Conservation (phyloP, 164 flowering plant genomes). For the Saururus chinensis region DNA sequence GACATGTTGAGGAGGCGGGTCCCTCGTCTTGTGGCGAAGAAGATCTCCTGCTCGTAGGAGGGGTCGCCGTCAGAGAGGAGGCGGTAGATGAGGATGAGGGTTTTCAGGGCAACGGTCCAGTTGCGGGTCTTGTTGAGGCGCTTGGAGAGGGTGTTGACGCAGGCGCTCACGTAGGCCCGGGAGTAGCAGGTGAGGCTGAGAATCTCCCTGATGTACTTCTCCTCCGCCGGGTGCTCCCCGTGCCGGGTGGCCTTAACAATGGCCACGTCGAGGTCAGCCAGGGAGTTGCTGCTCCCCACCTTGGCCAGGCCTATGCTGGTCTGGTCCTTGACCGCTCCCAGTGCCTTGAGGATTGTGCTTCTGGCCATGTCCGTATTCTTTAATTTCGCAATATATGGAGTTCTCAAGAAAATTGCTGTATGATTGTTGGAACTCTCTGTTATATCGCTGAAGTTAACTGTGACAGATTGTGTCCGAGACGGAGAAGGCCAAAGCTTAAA, state of each 20-base stretch:
- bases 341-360: constrained; percentile 56
- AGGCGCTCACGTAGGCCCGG: constrained; percentile 38
- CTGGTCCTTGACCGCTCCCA: constrained; percentile 71
- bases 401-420: no score
- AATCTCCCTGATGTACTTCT: constrained; percentile 50
- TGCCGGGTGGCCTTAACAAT: constrained; percentile 91
- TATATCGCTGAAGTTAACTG: no score
- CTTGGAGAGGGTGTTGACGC: constrained; percentile 46
- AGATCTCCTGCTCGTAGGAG: constrained; percentile 60
- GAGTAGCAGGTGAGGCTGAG: constrained; percentile 50
- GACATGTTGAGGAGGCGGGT: constrained; percentile 75
- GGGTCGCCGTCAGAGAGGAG: constrained; percentile 69
- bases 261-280: constrained; percentile 74
- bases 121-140: constrained; percentile 75
- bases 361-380: constrained; percentile 15
- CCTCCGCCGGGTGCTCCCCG: constrained; percentile 70
- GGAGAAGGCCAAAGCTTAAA: no score
- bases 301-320: constrained; percentile 55
- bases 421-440: no score
- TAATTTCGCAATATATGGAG: no score
- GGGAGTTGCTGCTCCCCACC: constrained; percentile 35
- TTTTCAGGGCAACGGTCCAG: constrained; percentile 83
- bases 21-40: constrained; percentile 75
- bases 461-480: no score
- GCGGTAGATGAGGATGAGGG: constrained; percentile 63